Conservation (phyloP, 441 rosid species). For the Syzygium syzygioides region DNA sequence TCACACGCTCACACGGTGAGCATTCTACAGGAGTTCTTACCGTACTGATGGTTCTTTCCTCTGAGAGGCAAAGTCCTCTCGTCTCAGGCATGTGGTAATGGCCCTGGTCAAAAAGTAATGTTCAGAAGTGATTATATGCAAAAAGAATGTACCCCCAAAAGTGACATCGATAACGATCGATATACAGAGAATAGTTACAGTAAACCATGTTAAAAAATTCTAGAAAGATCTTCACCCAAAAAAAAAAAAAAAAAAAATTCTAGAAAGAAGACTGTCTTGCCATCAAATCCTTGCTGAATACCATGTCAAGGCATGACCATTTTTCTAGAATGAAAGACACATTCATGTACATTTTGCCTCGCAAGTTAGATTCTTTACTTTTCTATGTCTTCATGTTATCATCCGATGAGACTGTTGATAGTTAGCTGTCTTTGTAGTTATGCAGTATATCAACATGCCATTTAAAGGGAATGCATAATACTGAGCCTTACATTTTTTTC, state of each 20-base stretch:
- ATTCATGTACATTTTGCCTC: not conserved
- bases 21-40: conserved; percentile 21
- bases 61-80: conserved; percentile 96
- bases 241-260: too few relatives aligned
- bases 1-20: not conserved
- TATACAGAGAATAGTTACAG: not conserved
- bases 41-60: conserved; percentile 87
- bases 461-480: not conserved
- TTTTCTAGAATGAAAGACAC: not conserved
- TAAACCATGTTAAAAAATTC: not conserved
- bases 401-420: not conserved
- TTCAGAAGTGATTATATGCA: not conserved
- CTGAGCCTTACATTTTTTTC: not conserved
- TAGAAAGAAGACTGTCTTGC: not conserved
- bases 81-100: conserved; percentile 98
- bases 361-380: not conserved
- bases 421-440: not conserved
- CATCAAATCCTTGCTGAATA: not conserved
- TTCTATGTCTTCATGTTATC: not conserved
- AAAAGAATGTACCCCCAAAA: not conserved
- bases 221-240: too few relatives aligned
- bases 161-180: not conserved
- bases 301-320: not conserved
- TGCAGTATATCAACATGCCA: not conserved
- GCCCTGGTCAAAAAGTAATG: conserved; percentile 40